A percentile compares a stretch with the other conserved stretches of the same genome.
Evolutionary conservation across 1,284 basidiomycete genomes (phyloP).

Genomic region (Puccinia horiana): DNA sequence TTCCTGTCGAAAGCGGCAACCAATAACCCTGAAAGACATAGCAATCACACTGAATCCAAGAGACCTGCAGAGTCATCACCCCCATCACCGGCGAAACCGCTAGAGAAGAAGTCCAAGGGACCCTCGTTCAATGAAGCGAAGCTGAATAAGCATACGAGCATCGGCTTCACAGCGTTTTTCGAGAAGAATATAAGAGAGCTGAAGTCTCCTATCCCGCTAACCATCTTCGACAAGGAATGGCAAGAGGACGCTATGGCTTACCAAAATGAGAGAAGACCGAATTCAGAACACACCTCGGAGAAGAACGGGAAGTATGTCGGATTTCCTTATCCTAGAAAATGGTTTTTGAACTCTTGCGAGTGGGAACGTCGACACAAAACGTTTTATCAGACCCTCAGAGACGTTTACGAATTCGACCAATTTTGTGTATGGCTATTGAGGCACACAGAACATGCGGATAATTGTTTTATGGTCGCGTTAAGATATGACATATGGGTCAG

Average conservation of each 20-base stretch:
- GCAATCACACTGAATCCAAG: no score
- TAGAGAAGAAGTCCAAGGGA: no score
- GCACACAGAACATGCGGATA: neutral
- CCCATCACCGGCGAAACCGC: no score
- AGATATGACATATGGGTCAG: neutral
- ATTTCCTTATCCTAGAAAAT: neutral
- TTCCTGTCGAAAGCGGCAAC: no score
- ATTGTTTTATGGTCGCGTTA: neutral
- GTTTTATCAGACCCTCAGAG: neutral
- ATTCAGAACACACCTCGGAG: no score
- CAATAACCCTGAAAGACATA: no score
- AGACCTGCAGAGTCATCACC: no score
- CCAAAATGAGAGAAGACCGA: neutral
- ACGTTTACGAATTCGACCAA: neutral
- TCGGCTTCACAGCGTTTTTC: neutral
- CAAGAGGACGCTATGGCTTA: neutral
- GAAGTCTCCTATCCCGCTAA: neutral
- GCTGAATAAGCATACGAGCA: neutral
- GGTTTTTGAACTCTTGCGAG: neutral
- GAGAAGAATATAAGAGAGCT: neutral
- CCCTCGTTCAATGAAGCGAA: no score
- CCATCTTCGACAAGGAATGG: constrained; percentile 13
- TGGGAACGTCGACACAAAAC: neutral
- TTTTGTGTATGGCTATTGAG: neutral
- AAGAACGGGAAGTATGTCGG: neutral